phyloP scores from a whole-genome alignment of 2,329 filamentous ascomycete genomes.

The Calonectria ilicicola region DNA sequence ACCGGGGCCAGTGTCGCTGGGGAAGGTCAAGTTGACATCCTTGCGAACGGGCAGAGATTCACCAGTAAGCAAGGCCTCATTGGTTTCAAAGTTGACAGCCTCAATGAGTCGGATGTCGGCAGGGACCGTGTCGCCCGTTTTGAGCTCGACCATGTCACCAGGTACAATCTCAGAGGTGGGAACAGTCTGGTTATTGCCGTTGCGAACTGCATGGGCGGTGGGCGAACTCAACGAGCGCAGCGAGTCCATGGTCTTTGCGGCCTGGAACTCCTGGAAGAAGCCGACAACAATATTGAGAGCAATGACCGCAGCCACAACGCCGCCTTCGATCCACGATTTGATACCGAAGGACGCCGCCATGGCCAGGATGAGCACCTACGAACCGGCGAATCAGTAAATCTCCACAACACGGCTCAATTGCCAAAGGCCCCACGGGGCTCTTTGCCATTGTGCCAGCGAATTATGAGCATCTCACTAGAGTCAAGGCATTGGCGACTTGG shows the following conservation, averaged over 20 bases:
- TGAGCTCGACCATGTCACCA: conserved; percentile 68
- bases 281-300: conserved; percentile 68
- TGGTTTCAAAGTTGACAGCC: conserved; percentile 75
- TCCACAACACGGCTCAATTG: too few species aligned
- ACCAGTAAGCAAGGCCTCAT: conserved; percentile 75
- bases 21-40: too few species aligned
- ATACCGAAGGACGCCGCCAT: conserved; percentile 71
- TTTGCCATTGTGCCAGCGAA: too few species aligned
- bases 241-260: conserved; percentile 63
- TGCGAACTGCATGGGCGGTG: conserved; percentile 57
- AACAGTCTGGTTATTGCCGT: conserved; percentile 53
- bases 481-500: conserved; percentile 78
- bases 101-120: conserved; percentile 59
- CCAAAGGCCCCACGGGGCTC: too few species aligned
- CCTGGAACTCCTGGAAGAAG: conserved; percentile 58
- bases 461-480: conserved; percentile 46
- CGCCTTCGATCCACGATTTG: conserved; percentile 70
- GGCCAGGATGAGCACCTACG: conserved; percentile 59
- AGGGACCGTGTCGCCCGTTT: conserved; percentile 70
- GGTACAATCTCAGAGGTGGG: conserved; percentile 61
- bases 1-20: conserved; percentile 49
- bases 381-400: too few species aligned
- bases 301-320: conserved; percentile 70
- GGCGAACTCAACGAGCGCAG: conserved; percentile 58
- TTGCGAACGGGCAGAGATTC: conserved; percentile 73